Percentiles rank a stretch among this genome's conserved stretches.
These are phyloP conservation scores for Sinapis alba DNA, from an alignment of 441 rosid species.

Conservation along the genomic window DNA sequence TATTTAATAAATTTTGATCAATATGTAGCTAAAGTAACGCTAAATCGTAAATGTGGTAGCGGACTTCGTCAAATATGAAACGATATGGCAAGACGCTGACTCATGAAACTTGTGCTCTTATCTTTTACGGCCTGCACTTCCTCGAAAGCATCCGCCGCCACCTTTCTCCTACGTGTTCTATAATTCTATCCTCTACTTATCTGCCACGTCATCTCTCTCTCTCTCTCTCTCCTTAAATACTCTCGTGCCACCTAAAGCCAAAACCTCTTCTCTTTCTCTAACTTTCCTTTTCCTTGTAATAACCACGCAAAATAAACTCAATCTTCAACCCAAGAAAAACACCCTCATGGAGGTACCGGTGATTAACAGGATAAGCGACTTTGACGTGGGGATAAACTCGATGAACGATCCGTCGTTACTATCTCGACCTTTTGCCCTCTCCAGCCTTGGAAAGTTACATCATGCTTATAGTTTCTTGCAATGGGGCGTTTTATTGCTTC, in stretches of 20 bases:
- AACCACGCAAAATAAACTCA: background rate
- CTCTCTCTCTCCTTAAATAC: background rate
- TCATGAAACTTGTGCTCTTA: constrained; percentile 20
- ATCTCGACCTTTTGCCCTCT: constrained; percentile 45
- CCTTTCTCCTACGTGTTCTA: constrained; percentile 46
- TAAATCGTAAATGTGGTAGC: background rate
- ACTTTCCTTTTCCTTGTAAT: background rate
- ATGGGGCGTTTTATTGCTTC: constrained; percentile 59
- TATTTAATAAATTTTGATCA: background rate
- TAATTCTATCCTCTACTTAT: constrained; percentile 28
- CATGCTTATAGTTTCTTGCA: constrained; percentile 55
- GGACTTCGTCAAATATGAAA: background rate
- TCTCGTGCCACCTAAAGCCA: background rate
- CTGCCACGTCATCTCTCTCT: constrained; percentile 45
- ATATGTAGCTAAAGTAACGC: background rate
- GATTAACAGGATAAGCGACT: constrained; percentile 56
- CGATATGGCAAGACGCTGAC: background rate
- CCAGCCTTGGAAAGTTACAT: constrained; percentile 40
- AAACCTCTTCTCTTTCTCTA: constrained; percentile 24
- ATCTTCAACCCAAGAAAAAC: background rate
- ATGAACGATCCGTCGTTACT: constrained; percentile 44
- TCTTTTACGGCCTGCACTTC: background rate
- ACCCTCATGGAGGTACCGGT: constrained; percentile 61
- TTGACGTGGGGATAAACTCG: constrained; percentile 47
- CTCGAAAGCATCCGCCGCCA: constrained; percentile 5